These are phyloP conservation scores for Calycina marina DNA, from an alignment of 2,329 filamentous ascomycete genomes.

Conservation along the genomic window DNA sequence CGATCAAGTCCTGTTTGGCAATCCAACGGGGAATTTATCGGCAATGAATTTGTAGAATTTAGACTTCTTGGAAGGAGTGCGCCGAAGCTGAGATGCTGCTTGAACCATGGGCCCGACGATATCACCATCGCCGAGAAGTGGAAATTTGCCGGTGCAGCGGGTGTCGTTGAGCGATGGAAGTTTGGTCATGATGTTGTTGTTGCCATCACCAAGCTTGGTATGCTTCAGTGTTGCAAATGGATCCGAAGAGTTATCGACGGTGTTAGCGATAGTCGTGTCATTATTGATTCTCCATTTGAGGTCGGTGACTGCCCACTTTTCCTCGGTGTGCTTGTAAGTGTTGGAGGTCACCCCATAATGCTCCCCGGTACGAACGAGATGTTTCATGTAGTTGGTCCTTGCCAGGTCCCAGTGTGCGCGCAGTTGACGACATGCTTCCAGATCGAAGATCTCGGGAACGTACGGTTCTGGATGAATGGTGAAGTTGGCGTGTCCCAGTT, in stretches of 20 bases:
- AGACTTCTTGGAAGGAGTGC: conserved; percentile 20
- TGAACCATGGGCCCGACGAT: conserved; percentile 77
- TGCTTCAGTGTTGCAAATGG: conserved; percentile 29
- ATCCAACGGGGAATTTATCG: conserved; percentile 20
- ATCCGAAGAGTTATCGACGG: conserved; percentile 27
- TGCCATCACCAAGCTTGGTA: conserved; percentile 29
- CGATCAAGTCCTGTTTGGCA: conserved; percentile 13
- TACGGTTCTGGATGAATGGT: conserved; percentile 77
- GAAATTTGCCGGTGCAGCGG: conserved; percentile 64
- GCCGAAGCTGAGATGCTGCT: conserved; percentile 19
- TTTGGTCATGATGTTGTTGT: conserved; percentile 38
- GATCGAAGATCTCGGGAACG: conserved; percentile 44
- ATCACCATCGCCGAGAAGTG: conserved; percentile 74
- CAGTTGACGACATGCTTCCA: conserved; percentile 42
- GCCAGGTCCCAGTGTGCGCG: conserved; percentile 72
- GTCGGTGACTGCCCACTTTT: conserved; percentile 79
- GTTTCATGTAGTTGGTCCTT: conserved; percentile 75
- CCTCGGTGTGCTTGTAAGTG: conserved; percentile 70
- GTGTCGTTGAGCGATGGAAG: conserved; percentile 57
- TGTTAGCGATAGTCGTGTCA: conserved; percentile 44
- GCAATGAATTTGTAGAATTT: conserved; percentile 21
- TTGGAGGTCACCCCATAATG: conserved; percentile 85
- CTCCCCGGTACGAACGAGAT: conserved; percentile 74
- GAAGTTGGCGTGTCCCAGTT: conserved; percentile 86
- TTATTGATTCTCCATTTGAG: conserved; percentile 57